Conservation (phyloP, 371 early-diverging fungal genomes). For the Rhizopus delemar region DNA sequence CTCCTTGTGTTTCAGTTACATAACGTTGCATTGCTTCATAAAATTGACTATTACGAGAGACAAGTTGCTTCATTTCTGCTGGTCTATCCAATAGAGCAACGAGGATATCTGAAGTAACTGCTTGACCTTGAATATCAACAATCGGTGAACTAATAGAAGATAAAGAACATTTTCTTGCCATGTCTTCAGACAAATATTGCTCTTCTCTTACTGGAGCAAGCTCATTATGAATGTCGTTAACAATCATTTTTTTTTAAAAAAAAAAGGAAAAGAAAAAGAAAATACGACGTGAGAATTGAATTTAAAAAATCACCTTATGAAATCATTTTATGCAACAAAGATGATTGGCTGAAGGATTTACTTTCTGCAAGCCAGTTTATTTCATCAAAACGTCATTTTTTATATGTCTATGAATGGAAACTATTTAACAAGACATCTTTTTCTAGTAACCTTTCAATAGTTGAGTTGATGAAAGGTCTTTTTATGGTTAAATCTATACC, state of each 20-base stretch:
- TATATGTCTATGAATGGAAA: not conserved
- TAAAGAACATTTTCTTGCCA: conserved; percentile 19
- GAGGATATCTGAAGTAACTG: conserved; percentile 34
- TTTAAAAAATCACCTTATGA: conserved; percentile 17
- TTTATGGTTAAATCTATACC: conserved; percentile 78
- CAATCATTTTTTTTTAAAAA: not conserved
- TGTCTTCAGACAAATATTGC: conserved; percentile 1
- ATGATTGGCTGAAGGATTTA: conserved; percentile 14
- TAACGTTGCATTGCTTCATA: conserved; percentile 37
- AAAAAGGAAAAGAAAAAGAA: conserved; percentile 10
- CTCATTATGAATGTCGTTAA: not conserved
- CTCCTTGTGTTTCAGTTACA: conserved; percentile 44
- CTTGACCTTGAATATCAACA: conserved; percentile 41
- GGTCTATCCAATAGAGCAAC: conserved; percentile 46
- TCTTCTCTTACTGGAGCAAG: not conserved
- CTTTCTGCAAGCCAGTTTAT: not conserved
- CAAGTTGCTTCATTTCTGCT: conserved; percentile 37
- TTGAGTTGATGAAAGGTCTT: conserved; percentile 84
- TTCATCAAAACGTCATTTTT: not conserved
- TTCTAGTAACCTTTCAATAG: conserved; percentile 69
- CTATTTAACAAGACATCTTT: conserved; percentile 26
- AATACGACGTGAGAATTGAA: not conserved
- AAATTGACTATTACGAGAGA: conserved; percentile 33
- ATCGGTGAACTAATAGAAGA: conserved; percentile 12
- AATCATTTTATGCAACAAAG: conserved; percentile 9